Base-by-base conservation (phyloP, 2,329 filamentous ascomycete genomes). In the Pseudogymnoascus sp. region DNA sequence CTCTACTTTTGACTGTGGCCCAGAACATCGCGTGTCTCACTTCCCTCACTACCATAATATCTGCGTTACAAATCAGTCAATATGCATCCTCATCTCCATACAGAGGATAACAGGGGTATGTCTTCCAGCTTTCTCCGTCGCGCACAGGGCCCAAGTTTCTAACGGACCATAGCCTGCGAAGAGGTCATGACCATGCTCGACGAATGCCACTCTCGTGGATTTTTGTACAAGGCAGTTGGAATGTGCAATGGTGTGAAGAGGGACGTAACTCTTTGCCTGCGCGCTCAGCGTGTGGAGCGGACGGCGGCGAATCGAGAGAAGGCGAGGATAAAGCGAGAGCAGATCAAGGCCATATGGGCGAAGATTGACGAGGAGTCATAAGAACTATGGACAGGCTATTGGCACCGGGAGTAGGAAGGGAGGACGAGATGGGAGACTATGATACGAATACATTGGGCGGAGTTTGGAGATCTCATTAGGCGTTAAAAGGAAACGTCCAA, bases 21-120 rank as follows among this genome's bases (percentile, higher is more conserved):
- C 29, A 57, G 51, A 57, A 57, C 51, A 36, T 34, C 51, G 51
- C 29, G 8, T 36, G 29, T 57, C 29, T 57, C 51, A 57, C 51
- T 12, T 12, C 29, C 4, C 16, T 31, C 47, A 34, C 47, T 36
- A 36, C 51, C 51, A 57, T 57, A 57, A 36, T 34, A 57, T 57
- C 51, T 11, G 51, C 51, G 5, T 57, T 61, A 26, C 12, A 26
- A 62, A 64, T 12, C 65, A 65, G 57, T 64, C 75, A 84, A 71
- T 51, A 99, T 99, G 95, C 95, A 99, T 90, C 96, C 95, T 63
- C 93, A 97, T 79, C 80, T 99, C 2, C 93, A 97, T 74, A 96
- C 91, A 29, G 91, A 95, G 75, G 88, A 96, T 74, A 96, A 96
- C 71, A 81, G 85, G 70, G 93, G 93, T 96, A 83, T 47, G 78